Evolutionary conservation across 768 basidiomycete genomes (phyloP), one percentile per base, ranked within the genome.

Genomic region (Albatrellus ellisii): DNA sequence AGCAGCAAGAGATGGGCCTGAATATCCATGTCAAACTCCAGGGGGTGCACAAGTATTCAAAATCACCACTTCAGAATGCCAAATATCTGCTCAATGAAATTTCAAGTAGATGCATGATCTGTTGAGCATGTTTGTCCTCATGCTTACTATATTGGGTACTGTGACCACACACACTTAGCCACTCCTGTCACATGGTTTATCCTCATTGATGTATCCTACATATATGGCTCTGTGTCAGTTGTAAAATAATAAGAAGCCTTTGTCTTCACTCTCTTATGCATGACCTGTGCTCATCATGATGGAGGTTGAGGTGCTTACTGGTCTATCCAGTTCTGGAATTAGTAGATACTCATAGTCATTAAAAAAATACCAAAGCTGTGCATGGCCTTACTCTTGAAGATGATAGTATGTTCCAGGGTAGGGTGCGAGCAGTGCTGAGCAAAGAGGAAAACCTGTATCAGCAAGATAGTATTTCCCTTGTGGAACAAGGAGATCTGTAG

Each of bases 321-420:
- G 46, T 22, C 50, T 52, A 35, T 28, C 39, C 22, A 38, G 15
- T 26, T 35, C 21, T n/a, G n/a, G n/a, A 36, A 21, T 17, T 36
- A 32, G 6, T 25, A 36, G 42, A 24, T 12, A 42, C 6, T 26
- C 27, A 37, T 21, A 15, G 8, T 11, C 4, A n/a, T 10, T 21
- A 26, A 41, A 17, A 5, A 40, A 18, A 6, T 28, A 50, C 52
- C 41, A 17, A 14, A 41, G 11, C 33, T 27, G 17, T 10, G 17
- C 47, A 15, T 25, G 38, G 9, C 21, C 59, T 58, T 59, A 62
- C 41, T 65, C 62, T 28, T 33, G 26, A 7, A 63, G 45, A 45
- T 65, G 62, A 48, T 63, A 65, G 2, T 52, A 49, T n/a, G 0
- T 57, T 52, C 28, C 53, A 49, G 6, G 52, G 43, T 54, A 61